A percentile compares a stretch with the other conserved stretches of the same genome.
phyloP scores from a whole-genome alignment of 2,329 filamentous ascomycete species.

The Tolypocladium cylindrosporum region DNA sequence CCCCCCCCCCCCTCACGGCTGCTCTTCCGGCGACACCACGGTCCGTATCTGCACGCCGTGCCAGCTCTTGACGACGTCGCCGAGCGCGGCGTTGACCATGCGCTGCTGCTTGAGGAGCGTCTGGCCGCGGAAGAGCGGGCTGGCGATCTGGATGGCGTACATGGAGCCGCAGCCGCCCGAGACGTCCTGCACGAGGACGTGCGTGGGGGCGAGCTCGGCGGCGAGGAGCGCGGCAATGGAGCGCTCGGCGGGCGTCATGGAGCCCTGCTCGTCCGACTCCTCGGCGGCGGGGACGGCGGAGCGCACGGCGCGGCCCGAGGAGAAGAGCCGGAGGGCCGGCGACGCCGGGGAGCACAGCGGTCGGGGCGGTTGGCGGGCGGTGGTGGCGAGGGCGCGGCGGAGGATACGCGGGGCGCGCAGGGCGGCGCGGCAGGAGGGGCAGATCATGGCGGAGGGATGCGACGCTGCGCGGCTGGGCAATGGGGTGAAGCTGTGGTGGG shows the following conservation, averaged over 20 bases:
- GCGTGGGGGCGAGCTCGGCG: slow-evolving; percentile 38
- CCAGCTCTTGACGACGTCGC: slow-evolving; percentile 69
- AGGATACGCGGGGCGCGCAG: slow-evolving; percentile 1
- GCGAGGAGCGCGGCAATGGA: slow-evolving; percentile 46
- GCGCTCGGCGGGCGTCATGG: slow-evolving; percentile 41
- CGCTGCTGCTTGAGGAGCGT: slow-evolving; percentile 73
- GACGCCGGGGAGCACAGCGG: too few species aligned
- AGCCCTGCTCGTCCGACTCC: slow-evolving; percentile 11
- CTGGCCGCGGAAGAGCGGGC: slow-evolving; percentile 58
- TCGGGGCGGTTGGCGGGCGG: not conserved
- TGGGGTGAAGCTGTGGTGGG: not conserved
- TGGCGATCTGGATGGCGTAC: slow-evolving; percentile 75
- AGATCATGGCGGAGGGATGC: slow-evolving; percentile 4
- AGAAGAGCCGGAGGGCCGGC: not conserved
- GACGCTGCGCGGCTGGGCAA: not conserved
- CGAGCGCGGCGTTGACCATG: slow-evolving; percentile 65
- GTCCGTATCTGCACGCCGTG: slow-evolving; percentile 77
- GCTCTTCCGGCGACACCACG: slow-evolving; percentile 28
- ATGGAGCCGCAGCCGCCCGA: slow-evolving; percentile 79
- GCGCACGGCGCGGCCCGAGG: slow-evolving; percentile 1
- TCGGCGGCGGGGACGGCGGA: not conserved
- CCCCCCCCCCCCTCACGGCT: not conserved
- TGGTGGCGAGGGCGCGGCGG: not conserved
- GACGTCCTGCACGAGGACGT: slow-evolving; percentile 63
- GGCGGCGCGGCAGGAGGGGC: slow-evolving; percentile 8